Base-by-base conservation (phyloP, 495 filamentous ascomycete species). In the Hyphodiscus hymeniophilus region DNA sequence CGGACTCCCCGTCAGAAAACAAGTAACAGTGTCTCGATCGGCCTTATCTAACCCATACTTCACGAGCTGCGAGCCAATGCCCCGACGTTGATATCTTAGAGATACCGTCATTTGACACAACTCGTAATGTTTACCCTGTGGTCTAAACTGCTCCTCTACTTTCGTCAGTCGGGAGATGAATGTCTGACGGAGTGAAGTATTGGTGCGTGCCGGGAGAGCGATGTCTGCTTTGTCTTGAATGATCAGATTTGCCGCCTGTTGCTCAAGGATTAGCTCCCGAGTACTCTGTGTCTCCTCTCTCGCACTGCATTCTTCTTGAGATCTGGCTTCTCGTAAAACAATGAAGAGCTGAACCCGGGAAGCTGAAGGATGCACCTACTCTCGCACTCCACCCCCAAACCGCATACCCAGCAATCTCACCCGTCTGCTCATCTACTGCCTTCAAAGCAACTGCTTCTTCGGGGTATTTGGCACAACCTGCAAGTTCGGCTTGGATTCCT, bases 331-430 rank as follows among this genome's bases (percentile, higher is more conserved):
- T n/a, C n/a, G n/a, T n/a, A n/a, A n/a, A n/a, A n/a, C n/a, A n/a
- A n/a, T n/a, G n/a, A n/a, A n/a, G n/a, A n/a, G n/a, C n/a, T n/a
- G n/a, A n/a, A n/a, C n/a, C n/a, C n/a, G n/a, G 31, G 18, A 22
- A 2, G 18, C 10, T 13, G 8, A 45, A 20, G 17, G 31, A 15
- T 16, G 16, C 3, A 45, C 42, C 18, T 7, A 45, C 42, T 3
- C 17, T 21, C 2, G n/a, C n/a, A 3, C 8, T 17, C 42, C 42
- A 45, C 24, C 26, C 42, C 42, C 42, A 45, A 45, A 31, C 12
- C 4, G 26, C 42, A 32, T 32, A 45, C 24, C 42, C 42, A 4
- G 28, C 42, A 45, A 45, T 45, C 42, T 32, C 24, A 15, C 16
- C 39, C 6, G 5, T 21, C 28, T 24, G 21, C 22, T 15, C 40